A percentile compares a stretch with the other conserved stretches of the same genome.
These are phyloP conservation scores for Plasmodium falciparum DNA, from an alignment of 169 alveolate genomes.

Conservation along the genomic window DNA sequence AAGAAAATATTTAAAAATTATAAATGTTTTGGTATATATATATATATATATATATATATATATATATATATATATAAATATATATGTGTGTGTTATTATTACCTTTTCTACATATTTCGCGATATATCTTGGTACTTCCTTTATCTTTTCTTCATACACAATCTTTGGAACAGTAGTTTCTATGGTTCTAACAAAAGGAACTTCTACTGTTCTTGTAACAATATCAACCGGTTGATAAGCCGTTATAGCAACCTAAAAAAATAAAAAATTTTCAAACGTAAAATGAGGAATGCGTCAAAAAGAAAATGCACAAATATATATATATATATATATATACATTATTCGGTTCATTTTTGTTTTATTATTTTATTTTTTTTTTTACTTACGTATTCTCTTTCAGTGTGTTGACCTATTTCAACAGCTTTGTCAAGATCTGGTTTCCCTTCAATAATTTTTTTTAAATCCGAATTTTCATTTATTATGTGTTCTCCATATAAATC, in stretches of 20 bases:
- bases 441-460: conserved; percentile 60
- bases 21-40: neutral
- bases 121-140: conserved; percentile 87
- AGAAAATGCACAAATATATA: neutral
- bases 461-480: conserved; percentile 1
- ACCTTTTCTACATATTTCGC: conserved; percentile 88
- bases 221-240: conserved; percentile 86
- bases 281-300: neutral
- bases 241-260: conserved; percentile 82
- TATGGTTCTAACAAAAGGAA: conserved; percentile 86
- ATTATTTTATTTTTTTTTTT: neutral
- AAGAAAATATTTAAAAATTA: neutral
- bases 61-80: too few relatives aligned
- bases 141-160: conserved; percentile 85
- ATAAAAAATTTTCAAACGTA: neutral
- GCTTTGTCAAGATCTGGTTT: conserved; percentile 79
- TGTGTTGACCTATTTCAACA: conserved; percentile 78
- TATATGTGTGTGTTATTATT: neutral
- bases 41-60: neutral
- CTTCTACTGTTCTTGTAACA: conserved; percentile 84
- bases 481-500: conserved; percentile 59
- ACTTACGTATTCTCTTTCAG: conserved; percentile 83
- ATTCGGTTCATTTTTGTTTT: neutral
- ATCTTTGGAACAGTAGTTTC: conserved; percentile 89
- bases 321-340: neutral